Base-by-base conservation (phyloP, 1,284 basidiomycete species). In the Stereum hirsutum region DNA sequence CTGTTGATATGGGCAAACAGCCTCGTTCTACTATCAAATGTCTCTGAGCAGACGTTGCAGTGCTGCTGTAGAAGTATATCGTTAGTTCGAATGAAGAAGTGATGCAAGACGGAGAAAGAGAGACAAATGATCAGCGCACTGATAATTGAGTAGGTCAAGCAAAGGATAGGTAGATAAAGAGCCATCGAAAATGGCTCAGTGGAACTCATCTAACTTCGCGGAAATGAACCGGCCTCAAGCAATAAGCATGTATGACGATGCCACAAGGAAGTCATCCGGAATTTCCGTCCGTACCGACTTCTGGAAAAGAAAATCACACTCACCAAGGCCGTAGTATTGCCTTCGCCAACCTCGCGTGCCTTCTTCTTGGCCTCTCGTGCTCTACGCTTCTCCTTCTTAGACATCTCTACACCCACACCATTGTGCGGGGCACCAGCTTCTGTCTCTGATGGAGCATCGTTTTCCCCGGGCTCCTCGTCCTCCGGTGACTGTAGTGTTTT, bases 381-480 rank as follows among this genome's bases (percentile, higher is more conserved):
- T 43, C 81, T 74, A 37, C 92, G 68, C 59, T 84, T 91, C 25
- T 94, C 90, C 42, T 75, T 76, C 62, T 95, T 96, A 2, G 87
- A 83, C 30, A 77, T 58, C 52, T 73, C 70, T 25, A 51, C 58
- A 26, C 57, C 57, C 12, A 46, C n/a, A n/a, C n/a, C n/a, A n/a
- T n/a, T n/a, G n/a, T n/a, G n/a, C 49, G 3, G 12, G 34, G 37
- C n/a, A 12, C 20, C 6, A 12, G 11, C 39, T 27, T 15, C 26
- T 15, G 14, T 15, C 31, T 40, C 26, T 20, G 24, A 27, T 19
- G 14, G 21, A 17, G 26, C 21, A 17, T 43, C 33, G 27, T 38
- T 12, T 12, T 30, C 43, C 25, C 12, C 23, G 26, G 34, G 25
- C 5, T 28, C 34, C 12, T 19, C 41, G 10, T 43, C 35, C 3